A percentile compares a stretch with the other conserved stretches of the same genome.
Evolutionary conservation across 257 asterid genomes (phyloP).

Genomic region (Linaria vulgaris): DNA sequence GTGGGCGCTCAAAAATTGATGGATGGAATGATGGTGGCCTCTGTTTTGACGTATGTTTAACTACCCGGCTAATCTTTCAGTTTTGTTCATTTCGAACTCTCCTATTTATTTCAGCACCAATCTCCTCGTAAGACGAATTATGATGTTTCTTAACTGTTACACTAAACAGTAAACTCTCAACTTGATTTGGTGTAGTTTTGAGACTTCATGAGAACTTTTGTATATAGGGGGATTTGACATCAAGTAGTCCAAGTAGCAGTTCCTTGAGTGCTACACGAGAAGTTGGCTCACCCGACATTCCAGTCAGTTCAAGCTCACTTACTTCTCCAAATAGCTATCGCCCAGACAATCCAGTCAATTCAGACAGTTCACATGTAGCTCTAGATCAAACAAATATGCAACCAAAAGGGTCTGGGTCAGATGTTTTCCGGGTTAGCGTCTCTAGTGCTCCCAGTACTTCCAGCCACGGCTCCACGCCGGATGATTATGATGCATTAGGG

Average conservation of each 20-base stretch:
- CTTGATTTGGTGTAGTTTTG: not conserved
- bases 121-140: not conserved
- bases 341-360: slow-evolving; percentile 43
- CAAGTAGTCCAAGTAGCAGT: slow-evolving; percentile 74
- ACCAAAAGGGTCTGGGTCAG: slow-evolving; percentile 72
- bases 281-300: slow-evolving; percentile 63
- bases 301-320: slow-evolving; percentile 48
- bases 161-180: no score
- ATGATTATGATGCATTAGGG: slow-evolving; percentile 88
- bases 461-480: slow-evolving; percentile 91
- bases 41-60: slow-evolving; percentile 63
- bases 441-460: slow-evolving; percentile 98
- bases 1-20: slow-evolving; percentile 88
- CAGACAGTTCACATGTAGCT: slow-evolving; percentile 75
- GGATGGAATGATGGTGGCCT: slow-evolving; percentile 93
- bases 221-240: slow-evolving; percentile 42
- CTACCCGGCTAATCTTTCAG: slow-evolving; percentile 16
- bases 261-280: slow-evolving; percentile 73
- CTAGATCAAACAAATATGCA: slow-evolving; percentile 80
- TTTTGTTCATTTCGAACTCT: not conserved
- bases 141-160: no score
- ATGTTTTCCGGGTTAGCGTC: slow-evolving; percentile 85
- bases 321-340: slow-evolving; percentile 61
- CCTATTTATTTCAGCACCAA: not conserved
- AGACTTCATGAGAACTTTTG: no score